Percentiles rank a stretch among this genome's conserved stretches.
phyloP scores from a whole-genome alignment of 306 rosid species.

The Castanea mollissima region DNA sequence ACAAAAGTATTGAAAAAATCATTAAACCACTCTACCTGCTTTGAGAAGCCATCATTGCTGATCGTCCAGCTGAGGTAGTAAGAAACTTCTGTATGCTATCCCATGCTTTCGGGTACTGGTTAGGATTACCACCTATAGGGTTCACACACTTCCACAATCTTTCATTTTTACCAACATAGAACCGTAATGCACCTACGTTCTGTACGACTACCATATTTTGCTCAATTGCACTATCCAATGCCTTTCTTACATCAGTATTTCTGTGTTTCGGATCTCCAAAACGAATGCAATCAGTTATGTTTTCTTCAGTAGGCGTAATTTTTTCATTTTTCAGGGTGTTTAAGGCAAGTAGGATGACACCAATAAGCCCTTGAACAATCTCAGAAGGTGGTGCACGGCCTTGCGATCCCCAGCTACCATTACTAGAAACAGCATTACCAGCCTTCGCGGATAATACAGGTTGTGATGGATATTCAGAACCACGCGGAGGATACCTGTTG shows the following conservation, averaged over 20 bases:
- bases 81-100: constrained; percentile 49
- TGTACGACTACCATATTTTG: constrained; percentile 51
- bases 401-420: constrained; percentile 69
- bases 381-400: constrained; percentile 78
- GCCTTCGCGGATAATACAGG: constrained; percentile 26
- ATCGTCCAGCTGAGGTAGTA: constrained; percentile 53
- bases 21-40: constrained; percentile 56
- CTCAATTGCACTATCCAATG: constrained; percentile 60
- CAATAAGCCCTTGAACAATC: constrained; percentile 58
- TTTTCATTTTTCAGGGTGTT: constrained; percentile 59
- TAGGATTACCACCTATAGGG: constrained; percentile 41
- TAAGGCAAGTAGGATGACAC: constrained; percentile 56
- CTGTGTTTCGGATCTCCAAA: constrained; percentile 63
- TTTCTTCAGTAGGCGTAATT: constrained; percentile 65
- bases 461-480: constrained; percentile 43
- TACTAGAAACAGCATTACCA: constrained; percentile 42
- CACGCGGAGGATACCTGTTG: constrained; percentile 46
- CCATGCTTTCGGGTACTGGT: constrained; percentile 51
- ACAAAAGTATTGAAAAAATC: constrained; percentile 4
- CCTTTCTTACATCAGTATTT: constrained; percentile 56
- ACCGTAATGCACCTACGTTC: constrained; percentile 44
- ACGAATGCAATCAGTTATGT: constrained; percentile 62
- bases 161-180: constrained; percentile 57
- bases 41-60: constrained; percentile 50
- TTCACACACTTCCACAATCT: constrained; percentile 73